Base-by-base conservation (phyloP, 495 filamentous ascomycete genomes). In the Cercophora samala region DNA sequence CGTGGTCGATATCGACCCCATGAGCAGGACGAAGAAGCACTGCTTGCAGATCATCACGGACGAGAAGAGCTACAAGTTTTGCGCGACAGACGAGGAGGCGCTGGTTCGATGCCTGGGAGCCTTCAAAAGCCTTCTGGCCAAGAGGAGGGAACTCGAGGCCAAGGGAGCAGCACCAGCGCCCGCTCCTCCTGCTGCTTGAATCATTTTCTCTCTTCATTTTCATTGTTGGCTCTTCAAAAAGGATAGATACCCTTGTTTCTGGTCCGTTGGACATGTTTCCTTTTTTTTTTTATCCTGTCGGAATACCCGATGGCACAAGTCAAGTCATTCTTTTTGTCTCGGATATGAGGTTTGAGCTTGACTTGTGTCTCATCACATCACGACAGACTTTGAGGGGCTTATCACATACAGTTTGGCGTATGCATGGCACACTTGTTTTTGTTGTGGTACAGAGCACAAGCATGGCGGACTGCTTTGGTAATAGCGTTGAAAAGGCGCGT, bases 31-130 rank as follows among this genome's bases (percentile, higher is more conserved):
- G 51, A 97, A 96, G 80, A 85, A 78, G 54, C 87, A 90, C 73
- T 99, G 95, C 77, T 80, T 97, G 79, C 95, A 99, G 75, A 86
- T 97, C 71, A 97, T 99, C 78, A 91, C 91, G 58, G 94, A 96
- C 69, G 93, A 97, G 73, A 94, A 96, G 77, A 92, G 87, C 63
- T 97, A 94, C 68, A 88, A 92, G 52, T 93, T 97, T 67, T 95
- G 91, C 74, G 89, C 92, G 1, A 77, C 85, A 21, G 87, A 90
- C 72, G 95, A 99, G 78, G 93, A 97, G 69, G 79, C 84, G 21
- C 80, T 98, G 55, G 88, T 93, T 13, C 90, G 89, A 68, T 96
- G 91, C 81, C 81, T 98, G 2, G 95, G 96, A 0, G 90, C 92
- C 1, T 82, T 98, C 74, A 97, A 97, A 78, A 97, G 92, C 75